Evolutionary conservation across 139 green algal species (phyloP), one percentile per base, ranked within the genome.

Genomic region (Eudorina sp.): DNA sequence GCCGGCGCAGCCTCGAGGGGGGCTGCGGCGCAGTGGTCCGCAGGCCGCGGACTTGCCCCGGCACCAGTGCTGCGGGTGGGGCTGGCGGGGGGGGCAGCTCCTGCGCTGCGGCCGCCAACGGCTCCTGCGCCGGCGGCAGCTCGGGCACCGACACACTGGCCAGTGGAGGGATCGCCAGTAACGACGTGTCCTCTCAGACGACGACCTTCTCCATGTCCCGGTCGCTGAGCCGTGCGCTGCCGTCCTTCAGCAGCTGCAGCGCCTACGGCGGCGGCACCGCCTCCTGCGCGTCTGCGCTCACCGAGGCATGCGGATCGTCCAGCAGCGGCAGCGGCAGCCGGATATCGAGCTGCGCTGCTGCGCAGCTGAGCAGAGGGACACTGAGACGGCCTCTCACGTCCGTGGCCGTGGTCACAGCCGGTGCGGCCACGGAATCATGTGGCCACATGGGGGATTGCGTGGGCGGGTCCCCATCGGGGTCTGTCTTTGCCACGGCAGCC

Each of bases 181-280:
- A 41, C 19, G 70, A 79, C 41, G 70, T 25, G 9, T 79, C 73
- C 45, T 81, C 43, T 8, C 45, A n/a, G n/a, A n/a, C 73, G 25
- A 29, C 73, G n/a, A 9, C 73, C 4, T 62, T 62, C 19, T 79
- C 70, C 41, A 58, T 11, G 21, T 40, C 41, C 7, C 70, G 70
- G n/a, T 64, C 73, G n/a, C 14, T 81, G 6, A 62, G 73, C 73
- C 43, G 43, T 4, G 73, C 73, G 31, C 43, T 81, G 73, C 73
- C 73, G 13, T 81, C 73, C 73, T 64, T 62, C 46, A 64, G 73
- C 73, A 81, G 25, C 29, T 62, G 43, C 45, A 81, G 73, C 73
- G 45, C 14, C 27, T 64, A 34, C n/a, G 43, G 45, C 73, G 45
- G 18, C 25, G 31, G 14, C 73, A 81, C 34, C 46, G 43, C 45